Conservation (phyloP, 1,284 basidiomycete genomes). For the Ganoderma resinaceum region DNA sequence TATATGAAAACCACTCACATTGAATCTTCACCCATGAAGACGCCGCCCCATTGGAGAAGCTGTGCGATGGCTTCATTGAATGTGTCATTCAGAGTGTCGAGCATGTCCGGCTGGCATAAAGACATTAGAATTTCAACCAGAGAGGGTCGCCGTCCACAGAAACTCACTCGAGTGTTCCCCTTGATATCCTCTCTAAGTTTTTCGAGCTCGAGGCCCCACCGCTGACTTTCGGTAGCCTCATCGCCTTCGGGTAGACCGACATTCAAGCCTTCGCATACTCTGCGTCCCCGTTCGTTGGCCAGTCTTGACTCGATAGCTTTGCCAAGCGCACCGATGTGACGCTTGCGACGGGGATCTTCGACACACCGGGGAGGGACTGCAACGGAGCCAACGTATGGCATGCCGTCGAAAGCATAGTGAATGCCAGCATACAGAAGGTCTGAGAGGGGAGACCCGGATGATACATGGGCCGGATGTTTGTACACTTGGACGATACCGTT, state of each 20-base stretch:
- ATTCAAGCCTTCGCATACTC: slow-evolving; percentile 73
- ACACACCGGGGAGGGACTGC: slow-evolving; percentile 83
- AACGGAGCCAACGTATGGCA: slow-evolving; percentile 81
- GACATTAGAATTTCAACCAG: slow-evolving; percentile 14
- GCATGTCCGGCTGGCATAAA: slow-evolving; percentile 53
- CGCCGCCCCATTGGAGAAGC: slow-evolving; percentile 80
- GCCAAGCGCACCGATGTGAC: slow-evolving; percentile 80
- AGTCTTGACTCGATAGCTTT: slow-evolving; percentile 76
- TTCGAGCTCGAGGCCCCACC: slow-evolving; percentile 74
- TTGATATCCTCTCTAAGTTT: slow-evolving; percentile 62
- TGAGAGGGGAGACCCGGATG: slow-evolving; percentile 47
- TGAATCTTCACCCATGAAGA: slow-evolving; percentile 76
- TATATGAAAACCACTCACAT: slow-evolving; percentile 56
- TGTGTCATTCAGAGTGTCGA: slow-evolving; percentile 69
- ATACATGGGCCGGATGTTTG: slow-evolving; percentile 29
- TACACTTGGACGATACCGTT: slow-evolving; percentile 33
- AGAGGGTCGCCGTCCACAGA: slow-evolving; percentile 11
- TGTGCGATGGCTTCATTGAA: slow-evolving; percentile 87
- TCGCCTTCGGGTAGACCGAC: slow-evolving; percentile 38
- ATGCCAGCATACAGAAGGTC: slow-evolving; percentile 34
- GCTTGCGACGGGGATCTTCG: slow-evolving; percentile 83
- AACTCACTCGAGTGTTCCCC: slow-evolving; percentile 60
- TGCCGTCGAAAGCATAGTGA: slow-evolving; percentile 59
- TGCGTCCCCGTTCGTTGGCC: slow-evolving; percentile 71
- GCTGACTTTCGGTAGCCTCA: slow-evolving; percentile 62